These are phyloP conservation scores for Canavalia ensiformis DNA, from an alignment of 306 rosid genomes.

Conservation along the genomic window DNA sequence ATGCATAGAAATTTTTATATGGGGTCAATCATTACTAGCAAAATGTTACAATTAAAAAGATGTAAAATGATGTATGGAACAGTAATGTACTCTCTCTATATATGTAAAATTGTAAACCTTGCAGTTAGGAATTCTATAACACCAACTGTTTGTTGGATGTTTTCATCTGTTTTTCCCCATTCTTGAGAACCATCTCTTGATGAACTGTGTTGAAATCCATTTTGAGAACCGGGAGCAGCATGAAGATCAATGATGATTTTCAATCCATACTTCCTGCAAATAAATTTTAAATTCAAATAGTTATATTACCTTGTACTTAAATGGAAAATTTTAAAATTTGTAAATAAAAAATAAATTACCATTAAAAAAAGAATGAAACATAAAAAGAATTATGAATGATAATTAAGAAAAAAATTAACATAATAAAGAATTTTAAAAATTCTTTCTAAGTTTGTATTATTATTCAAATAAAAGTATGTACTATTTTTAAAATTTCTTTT, in stretches of 20 bases:
- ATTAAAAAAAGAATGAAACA: too few relatives aligned
- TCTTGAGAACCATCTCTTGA: constrained; percentile 77
- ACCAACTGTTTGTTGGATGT: constrained; percentile 67
- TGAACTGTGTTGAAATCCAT: constrained; percentile 69
- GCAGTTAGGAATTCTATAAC: constrained; percentile 76
- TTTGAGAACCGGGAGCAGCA: constrained; percentile 87
- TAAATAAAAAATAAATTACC: too few relatives aligned
- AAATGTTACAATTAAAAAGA: neutral
- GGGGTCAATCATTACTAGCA: too few relatives aligned
- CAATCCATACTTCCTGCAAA: constrained; percentile 69
- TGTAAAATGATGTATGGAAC: too few relatives aligned
- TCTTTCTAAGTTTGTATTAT: neutral
- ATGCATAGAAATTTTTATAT: neutral
- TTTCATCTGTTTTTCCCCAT: constrained; percentile 74
- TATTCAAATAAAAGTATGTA: too few relatives aligned
- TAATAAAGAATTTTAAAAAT: too few relatives aligned
- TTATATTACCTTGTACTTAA: neutral
- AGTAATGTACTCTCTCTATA: too few relatives aligned
- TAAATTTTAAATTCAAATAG: neutral
- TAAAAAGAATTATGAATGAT: too few relatives aligned
- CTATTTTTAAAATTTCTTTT: too few relatives aligned
- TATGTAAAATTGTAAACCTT: constrained; percentile 54
- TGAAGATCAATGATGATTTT: constrained; percentile 82
- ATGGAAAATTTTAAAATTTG: neutral
- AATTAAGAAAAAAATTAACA: too few relatives aligned